phyloP scores from a whole-genome alignment of 306 rosid genomes.

The Glycine latifolia region DNA sequence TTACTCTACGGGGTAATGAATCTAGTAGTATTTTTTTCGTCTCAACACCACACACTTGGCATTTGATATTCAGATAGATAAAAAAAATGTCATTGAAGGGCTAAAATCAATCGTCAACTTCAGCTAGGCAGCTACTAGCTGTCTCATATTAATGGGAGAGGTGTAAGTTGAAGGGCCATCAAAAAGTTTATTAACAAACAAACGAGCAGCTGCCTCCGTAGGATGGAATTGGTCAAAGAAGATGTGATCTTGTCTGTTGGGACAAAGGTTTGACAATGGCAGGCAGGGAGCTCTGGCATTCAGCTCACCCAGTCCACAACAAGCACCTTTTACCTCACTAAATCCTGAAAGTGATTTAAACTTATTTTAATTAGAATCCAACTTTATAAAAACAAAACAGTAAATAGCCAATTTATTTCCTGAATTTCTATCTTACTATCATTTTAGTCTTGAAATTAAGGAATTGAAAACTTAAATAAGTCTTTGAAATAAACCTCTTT shows the following conservation, averaged over 20 bases:
- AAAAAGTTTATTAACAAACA: constrained; percentile 55
- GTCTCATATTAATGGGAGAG: constrained; percentile 62
- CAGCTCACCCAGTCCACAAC: constrained; percentile 74
- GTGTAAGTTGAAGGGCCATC: constrained; percentile 59
- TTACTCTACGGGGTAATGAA: background rate
- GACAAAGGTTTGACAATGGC: constrained; percentile 61
- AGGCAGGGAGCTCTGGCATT: constrained; percentile 61
- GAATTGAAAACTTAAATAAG: no score
- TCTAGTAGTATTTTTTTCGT: background rate
- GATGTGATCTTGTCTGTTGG: constrained; percentile 64
- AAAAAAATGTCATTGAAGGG: constrained; percentile 9
- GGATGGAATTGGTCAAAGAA: constrained; percentile 85
- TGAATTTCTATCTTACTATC: no score
- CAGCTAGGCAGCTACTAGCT: constrained; percentile 59
- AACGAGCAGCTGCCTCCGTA: constrained; percentile 59
- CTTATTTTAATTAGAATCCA: background rate
- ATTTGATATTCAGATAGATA: background rate
- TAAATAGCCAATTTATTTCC: no score
- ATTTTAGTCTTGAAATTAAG: no score
- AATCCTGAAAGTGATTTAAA: constrained; percentile 62
- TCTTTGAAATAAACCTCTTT: no score
- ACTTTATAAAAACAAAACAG: no score
- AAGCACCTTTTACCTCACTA: constrained; percentile 67
- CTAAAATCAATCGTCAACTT: constrained; percentile 2
- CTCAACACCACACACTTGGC: background rate